Conservation (phyloP, 129 eudicot species). For the Centrapalus pauciflorus region DNA sequence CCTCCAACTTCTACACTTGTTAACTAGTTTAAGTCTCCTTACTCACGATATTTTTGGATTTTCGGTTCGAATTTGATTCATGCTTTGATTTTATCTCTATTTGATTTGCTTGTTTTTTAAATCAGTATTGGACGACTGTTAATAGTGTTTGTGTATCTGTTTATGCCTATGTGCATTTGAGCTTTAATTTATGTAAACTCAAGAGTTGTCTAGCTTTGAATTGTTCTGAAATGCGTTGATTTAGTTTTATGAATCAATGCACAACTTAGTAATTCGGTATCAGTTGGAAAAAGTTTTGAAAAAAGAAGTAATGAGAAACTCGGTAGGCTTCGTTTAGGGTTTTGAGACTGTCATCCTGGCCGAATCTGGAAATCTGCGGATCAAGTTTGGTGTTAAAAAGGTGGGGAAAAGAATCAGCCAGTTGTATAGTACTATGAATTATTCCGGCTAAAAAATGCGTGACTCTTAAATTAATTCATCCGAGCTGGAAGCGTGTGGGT, state of each 20-base stretch:
- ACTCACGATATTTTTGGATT: constrained; percentile 1
- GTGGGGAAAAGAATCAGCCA: neutral
- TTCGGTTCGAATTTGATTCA: neutral
- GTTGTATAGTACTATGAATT: constrained; percentile 8
- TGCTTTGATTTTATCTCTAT: neutral
- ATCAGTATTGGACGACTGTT: neutral
- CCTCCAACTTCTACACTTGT: neutral
- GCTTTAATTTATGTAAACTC: neutral
- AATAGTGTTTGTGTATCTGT: neutral
- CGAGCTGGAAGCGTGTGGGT: neutral
- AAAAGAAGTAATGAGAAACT: neutral
- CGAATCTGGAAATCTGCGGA: constrained; percentile 17
- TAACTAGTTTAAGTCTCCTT: constrained; percentile 3
- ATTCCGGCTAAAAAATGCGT: neutral
- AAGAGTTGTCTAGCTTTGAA: neutral
- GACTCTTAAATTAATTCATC: neutral
- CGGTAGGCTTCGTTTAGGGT: constrained; percentile 13
- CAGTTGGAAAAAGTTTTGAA: constrained; percentile 4
- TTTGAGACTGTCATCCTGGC: constrained; percentile 3
- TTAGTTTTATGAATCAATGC: constrained; percentile 11
- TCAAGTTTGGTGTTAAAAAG: constrained; percentile 14
- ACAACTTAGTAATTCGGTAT: neutral
- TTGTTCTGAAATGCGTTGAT: neutral
- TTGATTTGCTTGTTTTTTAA: neutral
- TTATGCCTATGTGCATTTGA: constrained; percentile 8